Conservation (phyloP, 202 grass and related monocot genomes). For the Cymbopogon flexuosus region DNA sequence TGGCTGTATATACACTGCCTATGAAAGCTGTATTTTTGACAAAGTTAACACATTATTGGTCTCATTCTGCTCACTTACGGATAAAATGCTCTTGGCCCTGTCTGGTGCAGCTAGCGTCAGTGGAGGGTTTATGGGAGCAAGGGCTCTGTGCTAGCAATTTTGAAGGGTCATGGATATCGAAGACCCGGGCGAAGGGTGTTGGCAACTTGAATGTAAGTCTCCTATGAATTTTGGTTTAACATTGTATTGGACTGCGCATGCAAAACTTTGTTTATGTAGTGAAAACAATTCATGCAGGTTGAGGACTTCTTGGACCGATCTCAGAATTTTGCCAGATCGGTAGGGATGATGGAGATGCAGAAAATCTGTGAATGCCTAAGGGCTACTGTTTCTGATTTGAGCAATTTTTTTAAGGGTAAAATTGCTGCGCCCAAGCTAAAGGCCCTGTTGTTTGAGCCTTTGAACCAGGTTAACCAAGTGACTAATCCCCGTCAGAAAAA, state of each 20-base stretch:
- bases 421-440: conserved; percentile 46
- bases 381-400: conserved; percentile 43
- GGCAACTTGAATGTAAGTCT: conserved; percentile 49
- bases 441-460: conserved; percentile 44
- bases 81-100: conserved; percentile 16
- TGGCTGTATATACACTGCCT: background rate
- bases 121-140: conserved; percentile 47
- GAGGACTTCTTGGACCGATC: conserved; percentile 80
- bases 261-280: conserved; percentile 16
- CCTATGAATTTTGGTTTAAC: background rate
- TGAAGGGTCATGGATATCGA: conserved; percentile 77
- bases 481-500: background rate
- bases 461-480: conserved; percentile 15
- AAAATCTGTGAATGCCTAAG: conserved; percentile 53
- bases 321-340: conserved; percentile 78
- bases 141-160: conserved; percentile 79
- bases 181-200: conserved; percentile 42
- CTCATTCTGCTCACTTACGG: conserved; percentile 10
- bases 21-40: background rate
- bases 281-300: conserved; percentile 48
- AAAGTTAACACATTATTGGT: background rate
- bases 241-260: background rate
- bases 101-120: conserved; percentile 41
- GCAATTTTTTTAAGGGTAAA: conserved; percentile 48
- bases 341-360: conserved; percentile 50